Base-by-base conservation (phyloP, 208 protist genomes). In the Crithidia sp. region DNA sequence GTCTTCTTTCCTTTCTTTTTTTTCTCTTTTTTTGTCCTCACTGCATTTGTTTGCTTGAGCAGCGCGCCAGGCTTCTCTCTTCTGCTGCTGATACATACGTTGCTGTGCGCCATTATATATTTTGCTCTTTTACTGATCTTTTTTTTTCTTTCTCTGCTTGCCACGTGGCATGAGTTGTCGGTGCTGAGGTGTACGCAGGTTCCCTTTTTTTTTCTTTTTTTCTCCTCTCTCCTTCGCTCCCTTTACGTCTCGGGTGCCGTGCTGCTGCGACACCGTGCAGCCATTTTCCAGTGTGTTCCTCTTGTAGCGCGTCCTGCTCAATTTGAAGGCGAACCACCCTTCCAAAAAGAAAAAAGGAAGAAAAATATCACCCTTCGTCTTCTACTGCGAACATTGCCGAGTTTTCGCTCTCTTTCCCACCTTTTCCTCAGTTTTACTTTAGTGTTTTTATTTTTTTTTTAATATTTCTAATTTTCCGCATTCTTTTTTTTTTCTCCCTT, bases 401-500 rank as follows among this genome's bases (percentile, higher is more conserved):
- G 28, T 28, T 28, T 28, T 28, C 28, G 28, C 28, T 28, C 28
- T 28, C 28, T 28, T 28, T 28, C 28, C 1, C 28, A 28, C 58
- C n/a, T 44, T 60, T 53, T 60, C 39, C 16, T 50, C 9, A 43
- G 60, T 43, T 53, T 72, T 55, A 17, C 2, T 55, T 55, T 17
- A 17, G 14, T 19, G 50, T 12, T 17, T 55, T 55, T 17, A 0
- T 55, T 5, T 12, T 52, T 55, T 55, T 64, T 4, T 56, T 12
- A 65, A 61, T 67, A 19, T 75, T 61, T 52, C 55, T 58, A 9
- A 28, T 49, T 62, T 61, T 67, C 45, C n/a, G 16, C 59, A 63
- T 63, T 69, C 58, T 59, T 79, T 63, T 49, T 68, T 75, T 44
- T 77, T 62, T 67, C 44, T 75, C 1, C 1, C 1, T 28, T 28